Evolutionary conservation across 1,284 basidiomycete genomes (phyloP).

Genomic region (Pholiota adiposa): DNA sequence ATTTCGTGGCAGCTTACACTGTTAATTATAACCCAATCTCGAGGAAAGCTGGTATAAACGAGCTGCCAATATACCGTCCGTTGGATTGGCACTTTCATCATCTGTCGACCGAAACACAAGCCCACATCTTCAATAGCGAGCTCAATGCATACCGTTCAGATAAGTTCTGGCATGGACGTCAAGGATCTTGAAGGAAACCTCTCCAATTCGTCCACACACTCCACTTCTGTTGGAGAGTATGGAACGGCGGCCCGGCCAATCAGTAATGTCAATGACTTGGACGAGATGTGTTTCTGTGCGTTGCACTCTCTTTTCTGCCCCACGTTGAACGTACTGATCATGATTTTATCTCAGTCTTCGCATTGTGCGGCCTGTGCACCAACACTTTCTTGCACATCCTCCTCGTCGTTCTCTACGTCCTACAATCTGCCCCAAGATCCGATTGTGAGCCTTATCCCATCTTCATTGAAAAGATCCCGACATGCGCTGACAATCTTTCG

Average conservation of each 20-base stretch:
- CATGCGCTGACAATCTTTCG: neutral
- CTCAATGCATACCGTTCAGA: neutral
- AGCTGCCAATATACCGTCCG: neutral
- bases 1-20: neutral
- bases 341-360: neutral
- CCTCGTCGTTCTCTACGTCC: neutral
- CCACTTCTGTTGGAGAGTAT: neutral
- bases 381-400: neutral
- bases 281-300: slow-evolving; percentile 3
- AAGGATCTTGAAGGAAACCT: neutral
- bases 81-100: neutral
- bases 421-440: neutral
- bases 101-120: neutral
- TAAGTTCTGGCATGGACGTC: neutral
- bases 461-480: neutral
- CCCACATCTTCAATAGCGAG: neutral
- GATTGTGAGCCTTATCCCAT: neutral
- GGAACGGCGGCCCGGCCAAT: neutral
- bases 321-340: neutral
- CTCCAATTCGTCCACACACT: neutral
- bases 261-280: neutral
- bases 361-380: slow-evolving; percentile 5
- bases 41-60: neutral
- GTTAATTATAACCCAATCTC: neutral
- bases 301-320: neutral